Evolutionary conservation across 345 rosid species (phyloP).

Genomic region (Salix purpurea): DNA sequence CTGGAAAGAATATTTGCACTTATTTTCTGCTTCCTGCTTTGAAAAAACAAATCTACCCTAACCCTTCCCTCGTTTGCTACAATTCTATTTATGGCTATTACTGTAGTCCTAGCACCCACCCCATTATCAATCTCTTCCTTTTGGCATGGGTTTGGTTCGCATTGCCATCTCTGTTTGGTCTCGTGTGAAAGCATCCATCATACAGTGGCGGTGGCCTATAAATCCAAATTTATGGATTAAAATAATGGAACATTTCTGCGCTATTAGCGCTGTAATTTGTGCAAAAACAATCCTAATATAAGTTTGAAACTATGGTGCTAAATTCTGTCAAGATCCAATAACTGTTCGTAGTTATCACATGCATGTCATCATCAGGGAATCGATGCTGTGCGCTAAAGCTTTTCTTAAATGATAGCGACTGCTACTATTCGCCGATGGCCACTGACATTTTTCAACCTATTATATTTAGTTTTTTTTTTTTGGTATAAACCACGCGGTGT

Average conservation of each 20-base stretch:
- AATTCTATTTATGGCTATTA: neutral
- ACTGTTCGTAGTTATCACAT: neutral
- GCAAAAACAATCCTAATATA: neutral
- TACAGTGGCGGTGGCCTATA: neutral
- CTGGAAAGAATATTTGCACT: neutral
- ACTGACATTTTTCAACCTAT: neutral
- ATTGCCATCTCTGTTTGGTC: neutral
- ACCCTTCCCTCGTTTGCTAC: neutral
- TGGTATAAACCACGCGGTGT: too few species aligned
- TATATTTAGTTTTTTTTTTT: slow-evolving; percentile 8
- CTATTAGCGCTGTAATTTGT: slow-evolving; percentile 1
- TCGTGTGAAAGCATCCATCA: neutral
- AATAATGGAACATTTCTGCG: neutral
- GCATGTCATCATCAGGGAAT: neutral
- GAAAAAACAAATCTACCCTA: slow-evolving; percentile 8
- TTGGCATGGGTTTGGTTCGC: neutral
- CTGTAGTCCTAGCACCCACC: too few species aligned
- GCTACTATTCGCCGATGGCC: neutral
- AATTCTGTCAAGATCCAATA: neutral
- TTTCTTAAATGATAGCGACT: neutral
- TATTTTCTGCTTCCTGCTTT: neutral
- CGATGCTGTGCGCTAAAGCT: neutral
- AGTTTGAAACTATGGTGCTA: neutral
- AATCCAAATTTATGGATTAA: neutral
- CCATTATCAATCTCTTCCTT: too few species aligned